Evolutionary conservation across 768 basidiomycete genomes (phyloP), one percentile per base, ranked within the genome.

Genomic region (Psilocybe cubensis): DNA sequence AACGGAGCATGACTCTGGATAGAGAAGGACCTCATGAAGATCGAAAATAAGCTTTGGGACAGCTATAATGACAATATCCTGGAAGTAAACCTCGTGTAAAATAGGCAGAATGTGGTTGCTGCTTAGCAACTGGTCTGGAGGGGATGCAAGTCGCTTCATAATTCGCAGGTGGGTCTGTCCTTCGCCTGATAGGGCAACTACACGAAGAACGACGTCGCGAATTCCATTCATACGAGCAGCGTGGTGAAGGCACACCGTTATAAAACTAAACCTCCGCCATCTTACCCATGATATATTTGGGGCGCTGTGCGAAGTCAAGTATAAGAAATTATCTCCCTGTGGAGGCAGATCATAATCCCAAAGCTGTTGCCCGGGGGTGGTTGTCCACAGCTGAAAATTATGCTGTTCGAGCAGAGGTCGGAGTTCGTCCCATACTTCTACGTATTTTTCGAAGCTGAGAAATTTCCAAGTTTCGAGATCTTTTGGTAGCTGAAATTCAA

Each of bases 51-150:
- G 20, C 46, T 18, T 56, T n/a, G 54, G 54, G 21, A 48, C n/a
- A 1, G 33, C 54, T 3, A 29, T 25, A 35, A 56, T 31, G 21
- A 21, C 24, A 20, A 56, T 46, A 18, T 56, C 54, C 23, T 56
- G 28, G 24, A 23, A 56, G 8, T 40, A 17, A 11, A 56, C 40
- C 9, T 56, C 54, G 7, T 33, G 25, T 0, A 56, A 11, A 17
- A 56, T 46, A 11, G 54, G 54, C 17, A 56, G 21, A 45, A 56
- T 47, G 38, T 56, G 54, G n/a, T 56, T 56, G 14, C 25, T 56
- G 23, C 28, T 31, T 17, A 56, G 18, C 11, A 56, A 23, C 5
- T 40, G 33, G 14, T 56, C 45, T 8, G 54, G 54, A 4, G 54
- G 21, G 14, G 33, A 24, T 4, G 25, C 18, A 3, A 56, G 29